Evolutionary conservation across 169 alveolate genomes (phyloP).

Genomic region (Cryptosporidium ubiquitum): DNA sequence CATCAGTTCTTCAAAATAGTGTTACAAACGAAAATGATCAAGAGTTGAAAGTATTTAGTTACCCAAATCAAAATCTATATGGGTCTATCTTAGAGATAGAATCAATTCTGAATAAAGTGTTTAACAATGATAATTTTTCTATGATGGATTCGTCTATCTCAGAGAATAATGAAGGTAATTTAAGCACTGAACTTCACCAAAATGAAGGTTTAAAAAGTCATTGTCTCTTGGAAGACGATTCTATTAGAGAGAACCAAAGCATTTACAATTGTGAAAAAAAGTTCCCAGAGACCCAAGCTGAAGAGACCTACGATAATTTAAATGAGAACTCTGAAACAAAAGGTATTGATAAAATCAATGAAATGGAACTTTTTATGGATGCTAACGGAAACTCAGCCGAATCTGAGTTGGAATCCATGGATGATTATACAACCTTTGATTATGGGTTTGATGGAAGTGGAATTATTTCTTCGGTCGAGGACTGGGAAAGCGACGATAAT

Average conservation of each 20-base stretch:
- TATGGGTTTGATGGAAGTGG: constrained; percentile 34
- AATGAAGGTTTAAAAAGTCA: not conserved
- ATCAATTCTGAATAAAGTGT: constrained; percentile 21
- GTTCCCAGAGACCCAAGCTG: not conserved
- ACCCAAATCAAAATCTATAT: not conserved
- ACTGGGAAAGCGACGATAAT: constrained; percentile 41
- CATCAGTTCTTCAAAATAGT: not conserved
- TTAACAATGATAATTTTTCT: constrained; percentile 49
- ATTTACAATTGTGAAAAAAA: not conserved
- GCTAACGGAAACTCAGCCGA: not conserved
- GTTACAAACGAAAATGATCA: not conserved
- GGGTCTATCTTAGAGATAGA: constrained; percentile 31
- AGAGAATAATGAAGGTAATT: not conserved
- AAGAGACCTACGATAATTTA: not conserved
- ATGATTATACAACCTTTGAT: constrained; percentile 43
- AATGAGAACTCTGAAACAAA: not conserved
- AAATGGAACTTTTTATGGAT: not conserved
- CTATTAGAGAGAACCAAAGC: not conserved
- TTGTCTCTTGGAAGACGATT: not conserved
- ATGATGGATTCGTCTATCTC: constrained; percentile 7
- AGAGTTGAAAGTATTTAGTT: not conserved
- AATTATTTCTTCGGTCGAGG: constrained; percentile 6
- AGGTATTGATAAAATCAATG: not conserved
- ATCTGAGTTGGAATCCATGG: constrained; percentile 29
- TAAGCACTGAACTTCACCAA: not conserved